These are phyloP conservation scores for Barnettozyma sucrosica DNA, from an alignment of 805 yeast species.

Conservation along the genomic window DNA sequence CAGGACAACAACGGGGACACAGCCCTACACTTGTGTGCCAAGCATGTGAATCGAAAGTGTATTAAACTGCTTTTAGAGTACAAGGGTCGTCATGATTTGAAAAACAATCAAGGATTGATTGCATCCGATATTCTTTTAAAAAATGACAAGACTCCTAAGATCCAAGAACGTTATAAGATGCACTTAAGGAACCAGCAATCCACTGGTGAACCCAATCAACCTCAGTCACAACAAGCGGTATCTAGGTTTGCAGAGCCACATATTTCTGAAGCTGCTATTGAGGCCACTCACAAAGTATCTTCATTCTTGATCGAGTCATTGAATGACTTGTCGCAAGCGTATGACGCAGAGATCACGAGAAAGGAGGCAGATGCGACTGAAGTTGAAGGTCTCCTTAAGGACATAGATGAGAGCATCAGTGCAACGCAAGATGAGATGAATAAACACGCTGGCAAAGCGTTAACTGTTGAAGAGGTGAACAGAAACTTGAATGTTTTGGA, in stretches of 20 bases:
- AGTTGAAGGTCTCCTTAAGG: constrained; percentile 37
- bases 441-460: constrained; percentile 20
- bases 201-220: constrained; percentile 7
- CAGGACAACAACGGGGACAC: constrained; percentile 78
- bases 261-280: constrained; percentile 48
- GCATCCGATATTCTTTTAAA: constrained; percentile 26
- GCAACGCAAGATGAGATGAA: constrained; percentile 22
- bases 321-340: constrained; percentile 42
- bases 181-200: constrained; percentile 16
- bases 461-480: constrained; percentile 12
- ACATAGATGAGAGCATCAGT: constrained; percentile 37
- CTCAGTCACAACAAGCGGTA: neutral
- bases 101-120: constrained; percentile 29
- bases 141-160: constrained; percentile 20
- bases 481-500: constrained; percentile 9
- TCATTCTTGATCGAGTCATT: constrained; percentile 46
- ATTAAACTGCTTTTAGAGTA: constrained; percentile 43
- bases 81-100: constrained; percentile 40
- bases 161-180: constrained; percentile 22
- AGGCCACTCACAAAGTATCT: constrained; percentile 45
- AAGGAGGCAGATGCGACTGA: constrained; percentile 50
- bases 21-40: constrained; percentile 67
- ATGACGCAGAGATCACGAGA: constrained; percentile 47
- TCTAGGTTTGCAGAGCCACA: constrained; percentile 31
- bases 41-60: constrained; percentile 48